Conservation (phyloP, 441 rosid species). For the Jatropha multifida region DNA sequence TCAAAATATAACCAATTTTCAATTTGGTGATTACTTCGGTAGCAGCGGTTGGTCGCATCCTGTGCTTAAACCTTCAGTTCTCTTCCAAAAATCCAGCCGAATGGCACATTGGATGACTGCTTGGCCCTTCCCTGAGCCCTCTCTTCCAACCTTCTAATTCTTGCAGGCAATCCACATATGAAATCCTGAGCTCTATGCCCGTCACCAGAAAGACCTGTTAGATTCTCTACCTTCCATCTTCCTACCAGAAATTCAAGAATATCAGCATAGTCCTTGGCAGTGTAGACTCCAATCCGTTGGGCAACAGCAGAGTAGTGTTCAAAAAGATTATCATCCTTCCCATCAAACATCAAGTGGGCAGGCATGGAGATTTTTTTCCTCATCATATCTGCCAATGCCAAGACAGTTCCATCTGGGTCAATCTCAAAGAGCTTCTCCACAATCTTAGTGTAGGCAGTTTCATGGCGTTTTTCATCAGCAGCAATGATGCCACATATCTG, state of each 20-base stretch:
- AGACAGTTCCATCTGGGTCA: slow-evolving; percentile 71
- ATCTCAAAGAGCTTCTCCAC: slow-evolving; percentile 78
- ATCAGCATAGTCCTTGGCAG: slow-evolving; percentile 78
- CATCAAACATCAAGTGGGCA: slow-evolving; percentile 86
- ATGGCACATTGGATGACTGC: slow-evolving; percentile 52
- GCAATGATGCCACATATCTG: slow-evolving; percentile 85
- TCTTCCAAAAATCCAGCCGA: slow-evolving; percentile 74
- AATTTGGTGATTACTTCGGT: not conserved
- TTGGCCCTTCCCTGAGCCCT: slow-evolving; percentile 73
- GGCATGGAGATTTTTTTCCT: slow-evolving; percentile 86
- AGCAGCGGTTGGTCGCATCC: not conserved
- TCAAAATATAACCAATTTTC: not conserved
- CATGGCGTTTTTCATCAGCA: slow-evolving; percentile 87
- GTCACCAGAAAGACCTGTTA: slow-evolving; percentile 63
- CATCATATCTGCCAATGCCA: slow-evolving; percentile 87
- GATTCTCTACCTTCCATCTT: slow-evolving; percentile 61
- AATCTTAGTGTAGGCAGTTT: slow-evolving; percentile 80
- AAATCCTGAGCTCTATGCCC: slow-evolving; percentile 78
- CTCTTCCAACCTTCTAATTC: slow-evolving; percentile 73
- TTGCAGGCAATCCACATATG: slow-evolving; percentile 60
- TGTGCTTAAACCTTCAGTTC: slow-evolving; percentile 49
- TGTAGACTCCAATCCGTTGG: slow-evolving; percentile 76
- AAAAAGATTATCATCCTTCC: slow-evolving; percentile 60
- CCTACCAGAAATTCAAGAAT: slow-evolving; percentile 76
- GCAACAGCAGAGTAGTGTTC: slow-evolving; percentile 77